Percentiles rank a stretch among this genome's conserved stretches.
These are phyloP conservation scores for Ogataea minuta DNA, from an alignment of 805 yeast genomes.

Conservation along the genomic window DNA sequence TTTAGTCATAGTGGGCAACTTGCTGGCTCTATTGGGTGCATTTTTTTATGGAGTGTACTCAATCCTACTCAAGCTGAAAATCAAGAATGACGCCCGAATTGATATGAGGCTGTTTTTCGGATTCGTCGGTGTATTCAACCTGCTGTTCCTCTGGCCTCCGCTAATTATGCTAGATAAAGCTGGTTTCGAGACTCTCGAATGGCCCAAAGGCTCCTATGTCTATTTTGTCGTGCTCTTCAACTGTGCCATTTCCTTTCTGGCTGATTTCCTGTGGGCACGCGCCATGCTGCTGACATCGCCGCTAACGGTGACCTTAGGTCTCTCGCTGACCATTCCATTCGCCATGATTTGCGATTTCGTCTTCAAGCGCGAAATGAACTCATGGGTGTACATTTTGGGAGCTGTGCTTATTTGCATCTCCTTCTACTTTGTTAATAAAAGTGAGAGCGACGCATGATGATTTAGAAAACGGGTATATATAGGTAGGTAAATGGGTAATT, in stretches of 20 bases:
- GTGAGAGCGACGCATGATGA: slow-evolving; percentile 59
- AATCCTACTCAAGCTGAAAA: slow-evolving; percentile 70
- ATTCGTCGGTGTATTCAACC: slow-evolving; percentile 84
- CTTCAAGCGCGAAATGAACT: slow-evolving; percentile 60
- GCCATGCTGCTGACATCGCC: slow-evolving; percentile 94
- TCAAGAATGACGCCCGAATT: slow-evolving; percentile 69
- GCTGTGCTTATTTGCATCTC: slow-evolving; percentile 79
- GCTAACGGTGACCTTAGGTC: slow-evolving; percentile 90
- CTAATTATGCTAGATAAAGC: slow-evolving; percentile 59
- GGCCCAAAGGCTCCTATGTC: slow-evolving; percentile 58
- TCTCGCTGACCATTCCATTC: slow-evolving; percentile 89
- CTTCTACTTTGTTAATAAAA: slow-evolving; percentile 78
- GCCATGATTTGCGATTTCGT: slow-evolving; percentile 90
- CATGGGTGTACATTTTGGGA: slow-evolving; percentile 68
- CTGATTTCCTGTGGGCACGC: slow-evolving; percentile 95
- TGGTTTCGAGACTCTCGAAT: slow-evolving; percentile 67
- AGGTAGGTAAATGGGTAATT: slow-evolving; percentile 45
- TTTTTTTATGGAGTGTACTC: slow-evolving; percentile 90
- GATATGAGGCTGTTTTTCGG: slow-evolving; percentile 92
- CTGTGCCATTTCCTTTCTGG: slow-evolving; percentile 74
- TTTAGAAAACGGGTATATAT: slow-evolving; percentile 18
- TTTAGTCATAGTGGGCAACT: slow-evolving; percentile 59
- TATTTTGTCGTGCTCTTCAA: slow-evolving; percentile 58
- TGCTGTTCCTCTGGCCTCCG: slow-evolving; percentile 79
- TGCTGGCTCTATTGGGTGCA: slow-evolving; percentile 81